phyloP scores from a whole-genome alignment of 352 stramenopile genomes.

The Thraustochytrium striatum region DNA sequence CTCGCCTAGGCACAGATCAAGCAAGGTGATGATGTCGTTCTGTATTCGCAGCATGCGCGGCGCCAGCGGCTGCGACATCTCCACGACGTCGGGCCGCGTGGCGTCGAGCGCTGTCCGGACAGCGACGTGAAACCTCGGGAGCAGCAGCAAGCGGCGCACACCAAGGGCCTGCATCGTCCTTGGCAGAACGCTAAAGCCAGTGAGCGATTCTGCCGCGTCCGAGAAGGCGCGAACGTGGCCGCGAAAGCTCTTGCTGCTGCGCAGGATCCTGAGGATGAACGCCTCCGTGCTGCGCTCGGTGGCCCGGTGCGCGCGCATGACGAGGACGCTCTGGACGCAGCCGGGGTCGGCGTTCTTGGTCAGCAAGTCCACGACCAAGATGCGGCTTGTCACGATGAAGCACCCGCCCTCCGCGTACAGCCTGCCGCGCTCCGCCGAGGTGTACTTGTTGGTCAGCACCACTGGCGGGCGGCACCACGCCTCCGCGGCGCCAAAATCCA shows the following conservation, averaged over 20 bases:
- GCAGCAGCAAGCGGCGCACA: slow-evolving; percentile 84
- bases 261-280: slow-evolving; percentile 93
- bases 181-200: slow-evolving; percentile 87
- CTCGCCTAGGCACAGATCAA: slow-evolving; percentile 87
- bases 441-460: slow-evolving; percentile 72
- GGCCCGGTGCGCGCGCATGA: slow-evolving; percentile 86
- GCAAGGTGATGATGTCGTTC: slow-evolving; percentile 80
- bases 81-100: slow-evolving; percentile 79
- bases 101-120: slow-evolving; percentile 78
- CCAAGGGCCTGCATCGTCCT: slow-evolving; percentile 88
- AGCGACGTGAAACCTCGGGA: slow-evolving; percentile 88
- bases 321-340: slow-evolving; percentile 83
- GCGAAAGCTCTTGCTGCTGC: slow-evolving; percentile 63
- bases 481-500: slow-evolving; percentile 76
- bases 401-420: slow-evolving; percentile 87
- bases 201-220: slow-evolving; percentile 81
- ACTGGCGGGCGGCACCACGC: slow-evolving; percentile 70
- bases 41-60: slow-evolving; percentile 87
- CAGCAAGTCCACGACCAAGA: slow-evolving; percentile 94
- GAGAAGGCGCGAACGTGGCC: slow-evolving; percentile 96
- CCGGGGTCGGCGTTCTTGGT: slow-evolving; percentile 62
- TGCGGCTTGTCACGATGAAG: slow-evolving; percentile 89
- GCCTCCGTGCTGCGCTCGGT: slow-evolving; percentile 88
- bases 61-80: slow-evolving; percentile 86
- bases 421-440: slow-evolving; percentile 65